phyloP scores from a whole-genome alignment of 2,329 filamentous ascomycete genomes.

The Xylaria sp. region DNA sequence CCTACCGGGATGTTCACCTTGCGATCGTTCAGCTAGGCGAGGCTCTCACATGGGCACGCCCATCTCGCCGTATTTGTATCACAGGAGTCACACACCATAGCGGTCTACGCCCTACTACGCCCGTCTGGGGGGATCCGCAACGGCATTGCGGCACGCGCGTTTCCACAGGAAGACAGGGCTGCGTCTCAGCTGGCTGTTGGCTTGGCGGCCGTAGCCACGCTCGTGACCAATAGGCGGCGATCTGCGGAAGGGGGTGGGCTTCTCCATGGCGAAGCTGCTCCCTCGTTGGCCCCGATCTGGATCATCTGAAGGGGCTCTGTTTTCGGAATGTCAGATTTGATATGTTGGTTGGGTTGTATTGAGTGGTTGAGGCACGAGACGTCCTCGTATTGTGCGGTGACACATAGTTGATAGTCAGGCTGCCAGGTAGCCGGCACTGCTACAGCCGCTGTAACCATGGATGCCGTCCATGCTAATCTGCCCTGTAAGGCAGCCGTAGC shows the following conservation, averaged over 20 bases:
- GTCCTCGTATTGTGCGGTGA: not conserved
- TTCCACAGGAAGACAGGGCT: constrained; percentile 19
- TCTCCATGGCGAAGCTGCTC: not conserved
- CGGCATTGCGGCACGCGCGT: constrained; percentile 2
- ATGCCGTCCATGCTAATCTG: no score
- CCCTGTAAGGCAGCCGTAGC: not conserved
- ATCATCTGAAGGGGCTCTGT: constrained; percentile 17
- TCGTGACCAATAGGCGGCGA: constrained; percentile 15
- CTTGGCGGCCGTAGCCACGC: constrained; percentile 3
- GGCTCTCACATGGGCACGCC: not conserved
- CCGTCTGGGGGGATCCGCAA: constrained; percentile 12
- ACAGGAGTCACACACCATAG: not conserved
- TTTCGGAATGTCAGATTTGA: not conserved
- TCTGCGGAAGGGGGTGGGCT: constrained; percentile 1
- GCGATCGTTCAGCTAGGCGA: constrained; percentile 10
- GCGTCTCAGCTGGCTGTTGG: constrained; percentile 8
- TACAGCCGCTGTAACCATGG: no score
- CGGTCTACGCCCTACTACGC: not conserved
- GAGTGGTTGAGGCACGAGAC: not conserved
- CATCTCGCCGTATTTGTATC: constrained; percentile 5
- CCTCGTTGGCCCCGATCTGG: constrained; percentile 15
- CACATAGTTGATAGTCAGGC: no score
- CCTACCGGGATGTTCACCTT: constrained; percentile 16
- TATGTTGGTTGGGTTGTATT: not conserved
- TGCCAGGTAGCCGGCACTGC: no score